Evolutionary conservation across 768 basidiomycete species (phyloP), one percentile per base, ranked within the genome.

Genomic region (Tricholoma saponaceum): DNA sequence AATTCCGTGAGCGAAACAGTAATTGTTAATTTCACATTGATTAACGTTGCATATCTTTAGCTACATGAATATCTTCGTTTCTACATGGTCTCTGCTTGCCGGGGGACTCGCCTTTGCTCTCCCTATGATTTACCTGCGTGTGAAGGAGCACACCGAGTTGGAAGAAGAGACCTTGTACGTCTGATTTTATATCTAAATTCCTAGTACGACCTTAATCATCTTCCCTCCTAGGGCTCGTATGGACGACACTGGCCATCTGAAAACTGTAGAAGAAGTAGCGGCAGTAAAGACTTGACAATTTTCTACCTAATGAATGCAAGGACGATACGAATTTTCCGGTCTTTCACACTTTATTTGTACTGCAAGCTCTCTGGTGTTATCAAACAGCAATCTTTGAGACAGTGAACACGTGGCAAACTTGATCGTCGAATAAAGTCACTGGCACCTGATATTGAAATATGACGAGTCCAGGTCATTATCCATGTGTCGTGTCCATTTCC

Each of bases 81-180:
- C 87, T 18, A 88, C 89, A 0, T 90, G 89, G 88, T 76, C 75
- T 14, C 72, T 90, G 23, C 82, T 89, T 44, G 80, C 80, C 33
- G 82, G 76, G 0, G 87, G 88, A 8, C 76, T 90, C 12, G 13
- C 84, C 39, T 86, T 81, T 61, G 79, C 83, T n/a, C 70, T 89
- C 43, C 88, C 87, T 4, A 89, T 90, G 89, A 82, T 90, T 37
- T 74, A 87, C 63, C 73, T 83, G 50, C 85, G 88, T 32, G 85
- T 90, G 59, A 83, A 79, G 64, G 77, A 90, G 35, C 79, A 74
- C 55, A 81, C 79, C 3, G 81, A 83, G 12, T 37, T 77, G 10
- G 76, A 78, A 28, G 83, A 86, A 35, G 82, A 82, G 59, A 66
- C 70, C 22, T 63, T 80, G 85, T 87, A 67, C 60, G 81, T 75